These are phyloP conservation scores for Euphorbia celastroides DNA, from an alignment of 441 rosid genomes.

Conservation along the genomic window DNA sequence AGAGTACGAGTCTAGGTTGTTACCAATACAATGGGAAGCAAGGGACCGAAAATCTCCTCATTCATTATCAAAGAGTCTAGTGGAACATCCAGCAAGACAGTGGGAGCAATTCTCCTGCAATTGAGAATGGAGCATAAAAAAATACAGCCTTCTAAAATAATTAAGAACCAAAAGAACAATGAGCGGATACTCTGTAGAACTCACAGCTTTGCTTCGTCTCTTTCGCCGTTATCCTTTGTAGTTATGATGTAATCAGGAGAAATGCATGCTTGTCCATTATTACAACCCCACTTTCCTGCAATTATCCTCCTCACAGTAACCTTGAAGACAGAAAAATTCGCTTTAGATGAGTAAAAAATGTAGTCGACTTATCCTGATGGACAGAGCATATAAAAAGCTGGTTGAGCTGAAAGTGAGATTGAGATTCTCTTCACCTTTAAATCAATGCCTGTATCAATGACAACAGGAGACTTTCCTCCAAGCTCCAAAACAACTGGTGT, in stretches of 20 bases:
- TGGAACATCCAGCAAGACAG: constrained; percentile 64
- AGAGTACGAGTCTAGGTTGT: constrained; percentile 10
- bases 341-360: constrained; percentile 10
- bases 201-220: constrained; percentile 66
- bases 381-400: background rate
- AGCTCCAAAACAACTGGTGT: constrained; percentile 76
- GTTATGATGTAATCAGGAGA: constrained; percentile 64
- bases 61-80: constrained; percentile 55
- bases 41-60: constrained; percentile 79
- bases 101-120: constrained; percentile 65
- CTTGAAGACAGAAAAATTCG: constrained; percentile 28
- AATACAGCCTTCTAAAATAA: background rate
- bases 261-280: constrained; percentile 71
- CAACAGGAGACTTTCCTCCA: constrained; percentile 71
- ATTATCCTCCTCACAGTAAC: constrained; percentile 59
- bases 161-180: constrained; percentile 8
- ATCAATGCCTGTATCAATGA: constrained; percentile 52
- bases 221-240: constrained; percentile 59
- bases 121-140: constrained; percentile 6
- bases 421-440: constrained; percentile 33
- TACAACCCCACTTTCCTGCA: constrained; percentile 64
- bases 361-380: background rate
- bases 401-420: background rate
- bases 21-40: constrained; percentile 69
- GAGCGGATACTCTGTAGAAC: constrained; percentile 24